Conservation (phyloP, 345 rosid species). For the Lenwebbia sp. region DNA sequence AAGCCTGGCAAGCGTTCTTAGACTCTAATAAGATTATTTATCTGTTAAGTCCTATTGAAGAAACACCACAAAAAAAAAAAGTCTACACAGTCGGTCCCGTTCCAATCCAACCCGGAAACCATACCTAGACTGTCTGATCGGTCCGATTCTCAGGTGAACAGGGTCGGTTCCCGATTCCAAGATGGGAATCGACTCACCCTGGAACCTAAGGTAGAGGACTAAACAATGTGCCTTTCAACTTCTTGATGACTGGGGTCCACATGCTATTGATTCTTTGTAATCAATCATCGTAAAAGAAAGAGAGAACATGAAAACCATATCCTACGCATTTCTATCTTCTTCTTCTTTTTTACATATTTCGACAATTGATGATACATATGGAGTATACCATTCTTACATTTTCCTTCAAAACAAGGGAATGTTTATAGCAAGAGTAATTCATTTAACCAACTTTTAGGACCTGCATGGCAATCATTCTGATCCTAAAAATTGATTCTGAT, state of each 20-base stretch:
- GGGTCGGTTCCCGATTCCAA: background rate
- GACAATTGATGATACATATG: background rate
- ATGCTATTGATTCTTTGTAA: background rate
- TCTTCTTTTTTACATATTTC: background rate
- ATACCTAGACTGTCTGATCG: fast-evolving
- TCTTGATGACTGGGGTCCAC: background rate
- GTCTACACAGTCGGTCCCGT: background rate
- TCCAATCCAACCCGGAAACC: background rate
- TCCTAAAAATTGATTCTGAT: too few relatives aligned
- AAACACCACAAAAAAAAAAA: background rate
- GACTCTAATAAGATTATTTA: background rate
- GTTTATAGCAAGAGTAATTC: background rate
- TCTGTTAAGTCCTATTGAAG: background rate
- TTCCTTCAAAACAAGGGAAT: background rate
- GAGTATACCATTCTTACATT: background rate
- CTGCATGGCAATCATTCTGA: too few relatives aligned
- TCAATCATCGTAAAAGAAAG: background rate
- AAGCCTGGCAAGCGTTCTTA: background rate
- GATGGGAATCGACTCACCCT: background rate
- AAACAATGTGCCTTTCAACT: background rate
- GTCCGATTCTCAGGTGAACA: background rate
- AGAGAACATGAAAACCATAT: background rate
- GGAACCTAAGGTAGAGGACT: background rate
- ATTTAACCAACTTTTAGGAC: background rate
- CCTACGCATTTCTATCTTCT: too few relatives aligned